Percentiles rank a stretch among this genome's conserved stretches.
Conservation (phyloP, 352 stramenopile species). For the Phytophthora cajani region DNA sequence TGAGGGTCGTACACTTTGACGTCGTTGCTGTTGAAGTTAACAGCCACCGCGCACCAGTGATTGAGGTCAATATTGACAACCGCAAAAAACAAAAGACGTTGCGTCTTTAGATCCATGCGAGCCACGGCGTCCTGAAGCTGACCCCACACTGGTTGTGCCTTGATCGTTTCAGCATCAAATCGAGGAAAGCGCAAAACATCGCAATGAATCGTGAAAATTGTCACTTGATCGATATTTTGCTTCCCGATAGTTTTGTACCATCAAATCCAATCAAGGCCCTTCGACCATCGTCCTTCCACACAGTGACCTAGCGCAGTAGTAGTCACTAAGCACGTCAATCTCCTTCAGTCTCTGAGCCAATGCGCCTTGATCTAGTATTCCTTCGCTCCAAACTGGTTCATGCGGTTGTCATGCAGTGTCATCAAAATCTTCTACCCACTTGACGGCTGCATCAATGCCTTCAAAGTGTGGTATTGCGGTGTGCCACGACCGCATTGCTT, state of each 20-base stretch:
- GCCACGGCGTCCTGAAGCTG: background rate
- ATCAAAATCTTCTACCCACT: constrained; percentile 7
- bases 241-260: background rate
- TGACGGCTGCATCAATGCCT: background rate
- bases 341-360: background rate
- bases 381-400: background rate
- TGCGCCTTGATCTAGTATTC: background rate
- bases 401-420: background rate
- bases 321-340: constrained; percentile 6
- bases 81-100: constrained; percentile 13
- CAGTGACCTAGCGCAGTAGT: constrained; percentile 7
- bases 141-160: background rate
- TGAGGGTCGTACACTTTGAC: background rate
- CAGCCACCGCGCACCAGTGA: constrained; percentile 14
- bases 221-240: background rate
- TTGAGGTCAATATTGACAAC: constrained; percentile 11
- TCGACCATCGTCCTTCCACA: constrained; percentile 9
- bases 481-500: constrained; percentile 14
- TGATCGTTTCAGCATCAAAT: constrained; percentile 10
- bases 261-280: constrained; percentile 1
- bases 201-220: constrained; percentile 8
- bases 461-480: constrained; percentile 4
- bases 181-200: constrained; percentile 1
- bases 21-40: background rate
- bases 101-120: background rate